These are phyloP conservation scores for Cutaneotrichosporon sp. DNA, from an alignment of 1,284 basidiomycete genomes.

Conservation along the genomic window DNA sequence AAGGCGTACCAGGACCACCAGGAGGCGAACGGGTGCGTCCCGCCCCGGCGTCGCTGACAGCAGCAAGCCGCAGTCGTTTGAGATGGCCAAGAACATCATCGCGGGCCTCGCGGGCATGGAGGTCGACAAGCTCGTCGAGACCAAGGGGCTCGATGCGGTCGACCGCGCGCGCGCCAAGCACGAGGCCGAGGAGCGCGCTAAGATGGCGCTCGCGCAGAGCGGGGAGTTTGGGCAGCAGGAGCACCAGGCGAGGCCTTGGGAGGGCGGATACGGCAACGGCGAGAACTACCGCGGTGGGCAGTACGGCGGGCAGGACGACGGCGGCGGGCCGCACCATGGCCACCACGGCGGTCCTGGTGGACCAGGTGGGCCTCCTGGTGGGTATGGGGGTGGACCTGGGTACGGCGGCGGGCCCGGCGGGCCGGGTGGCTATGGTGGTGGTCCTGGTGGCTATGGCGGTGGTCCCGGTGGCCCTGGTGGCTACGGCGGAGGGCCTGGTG, in stretches of 20 bases:
- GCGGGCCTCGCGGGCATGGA: slow-evolving; percentile 38
- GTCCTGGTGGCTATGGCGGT: too few species aligned
- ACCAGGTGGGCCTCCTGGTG: too few species aligned
- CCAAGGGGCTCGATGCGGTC: slow-evolving; percentile 30
- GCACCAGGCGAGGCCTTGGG: slow-evolving; percentile 18
- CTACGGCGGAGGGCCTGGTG: too few species aligned
- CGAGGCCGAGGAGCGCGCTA: slow-evolving; percentile 29
- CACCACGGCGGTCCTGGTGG: too few species aligned
- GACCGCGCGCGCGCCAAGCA: slow-evolving; percentile 30
- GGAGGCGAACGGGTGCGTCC: slow-evolving; percentile 29
- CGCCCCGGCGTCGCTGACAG: neutral
- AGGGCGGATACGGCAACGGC: too few species aligned
- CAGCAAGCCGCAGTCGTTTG: slow-evolving; percentile 27
- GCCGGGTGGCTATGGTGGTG: too few species aligned
- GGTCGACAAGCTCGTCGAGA: slow-evolving; percentile 42
- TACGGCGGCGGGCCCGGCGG: too few species aligned
- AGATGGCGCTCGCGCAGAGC: slow-evolving; percentile 26
- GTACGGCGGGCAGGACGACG: too few species aligned
- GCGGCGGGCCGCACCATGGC: too few species aligned
- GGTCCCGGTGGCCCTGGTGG: too few species aligned
- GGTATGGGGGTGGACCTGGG: too few species aligned
- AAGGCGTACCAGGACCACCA: slow-evolving; percentile 38
- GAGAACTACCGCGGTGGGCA: too few species aligned
- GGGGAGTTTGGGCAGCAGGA: slow-evolving; percentile 21
- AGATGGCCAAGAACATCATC: slow-evolving; percentile 37